A percentile compares a stretch with the other conserved stretches of the same genome.
Evolutionary conservation across 2,329 filamentous ascomycete genomes (phyloP).

Genomic region (Akanthomyces dipterigenus): DNA sequence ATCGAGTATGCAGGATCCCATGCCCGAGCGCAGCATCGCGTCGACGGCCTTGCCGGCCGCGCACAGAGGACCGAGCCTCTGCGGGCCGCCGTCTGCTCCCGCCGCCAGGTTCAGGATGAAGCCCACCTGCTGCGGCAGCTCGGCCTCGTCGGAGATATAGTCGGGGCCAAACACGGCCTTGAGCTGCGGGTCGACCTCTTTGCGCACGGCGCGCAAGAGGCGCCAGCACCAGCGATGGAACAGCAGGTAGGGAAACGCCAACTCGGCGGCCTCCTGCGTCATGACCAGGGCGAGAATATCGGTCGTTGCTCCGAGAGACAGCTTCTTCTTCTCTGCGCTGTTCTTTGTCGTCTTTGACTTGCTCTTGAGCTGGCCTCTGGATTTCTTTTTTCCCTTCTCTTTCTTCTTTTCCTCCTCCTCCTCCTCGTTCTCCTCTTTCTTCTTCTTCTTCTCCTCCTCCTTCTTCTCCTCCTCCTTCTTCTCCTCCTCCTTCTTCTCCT

Average conservation of each 20-base stretch:
- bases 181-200: background rate
- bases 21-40: too few relatives aligned
- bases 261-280: background rate
- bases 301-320: background rate
- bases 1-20: too few relatives aligned
- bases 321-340: too few relatives aligned
- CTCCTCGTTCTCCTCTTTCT: too few relatives aligned
- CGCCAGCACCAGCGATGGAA: background rate
- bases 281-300: background rate
- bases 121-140: background rate
- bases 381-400: background rate
- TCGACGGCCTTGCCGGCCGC: too few relatives aligned
- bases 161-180: background rate
- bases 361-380: too few relatives aligned
- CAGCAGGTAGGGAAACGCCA: background rate
- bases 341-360: background rate
- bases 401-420: background rate
- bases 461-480: too few relatives aligned
- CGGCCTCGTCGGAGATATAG: background rate
- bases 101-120: background rate
- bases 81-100: too few relatives aligned
- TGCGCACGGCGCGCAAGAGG: background rate
- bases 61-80: too few relatives aligned
- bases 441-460: too few relatives aligned
- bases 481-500: too few relatives aligned